Base-by-base conservation (phyloP, 1,139 yeast genomes). In the Protomyces inundatus region DNA sequence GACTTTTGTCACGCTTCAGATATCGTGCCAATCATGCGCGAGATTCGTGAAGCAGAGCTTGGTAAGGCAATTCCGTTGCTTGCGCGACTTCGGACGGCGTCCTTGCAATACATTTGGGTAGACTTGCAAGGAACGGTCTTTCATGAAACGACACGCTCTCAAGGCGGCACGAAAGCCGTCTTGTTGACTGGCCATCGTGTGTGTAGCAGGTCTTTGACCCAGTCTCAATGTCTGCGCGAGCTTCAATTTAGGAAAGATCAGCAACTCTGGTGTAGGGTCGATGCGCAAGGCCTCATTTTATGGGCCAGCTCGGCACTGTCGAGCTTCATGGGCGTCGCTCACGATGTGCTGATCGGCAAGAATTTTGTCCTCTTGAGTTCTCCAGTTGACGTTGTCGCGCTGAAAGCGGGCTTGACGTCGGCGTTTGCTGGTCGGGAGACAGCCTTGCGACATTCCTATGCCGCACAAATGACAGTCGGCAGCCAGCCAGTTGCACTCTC, bases 211-310 rank as follows among this genome's bases (percentile, higher is more conserved):
- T 53, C 45, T 48, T 33, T 39, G 39, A 46, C 45, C 42, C 42
- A 59, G 42, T 51, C 50, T 33, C 33, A 45, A 52, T 30, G 57
- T 40, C 10, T 48, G 53, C 33, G 34, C 50, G 39, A 37, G 53
- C 34, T 33, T 42, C 55, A 42, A n/a, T 46, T n/a, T 54, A 40
- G 34, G 55, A 46, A 32, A 16, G 33, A 40, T n/a, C 65, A 64
- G 32, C 59, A 59, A 23, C 33, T 66, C n/a, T 66, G 67, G 67
- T 42, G 45, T 10, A 57, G 64, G 35, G 42, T 65, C 23, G 65
- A 67, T 16, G 39, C 65, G n/a, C 60, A 61, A 7, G 67, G 67
- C 5, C 55, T 66, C 42, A 40, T 66, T 1, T 55, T 66, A n/a
- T 66, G 54, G 45, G 56, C 32, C 16, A 36, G 57, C 9, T 55